Evolutionary conservation across 2,329 filamentous ascomycete genomes (phyloP).

Genomic region (Colletotrichum plurivorum): DNA sequence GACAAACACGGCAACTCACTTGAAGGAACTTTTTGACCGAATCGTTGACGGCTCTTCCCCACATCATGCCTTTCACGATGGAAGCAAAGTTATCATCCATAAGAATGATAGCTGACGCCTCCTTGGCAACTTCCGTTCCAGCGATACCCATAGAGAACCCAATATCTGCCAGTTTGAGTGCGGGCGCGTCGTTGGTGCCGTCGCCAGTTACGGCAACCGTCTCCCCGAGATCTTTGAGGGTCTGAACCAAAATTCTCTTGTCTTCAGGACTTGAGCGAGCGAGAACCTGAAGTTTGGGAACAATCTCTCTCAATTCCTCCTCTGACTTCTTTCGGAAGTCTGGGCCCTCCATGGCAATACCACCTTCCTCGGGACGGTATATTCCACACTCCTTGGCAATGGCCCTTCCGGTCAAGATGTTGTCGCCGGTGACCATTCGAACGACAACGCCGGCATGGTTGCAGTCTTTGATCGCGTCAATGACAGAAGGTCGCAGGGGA

Average conservation of each 20-base stretch:
- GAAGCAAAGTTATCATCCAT: slow-evolving; percentile 76
- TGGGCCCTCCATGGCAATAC: slow-evolving; percentile 66
- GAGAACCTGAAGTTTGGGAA: slow-evolving; percentile 76
- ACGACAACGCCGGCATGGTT: slow-evolving; percentile 76
- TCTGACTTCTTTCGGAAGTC: slow-evolving; percentile 72
- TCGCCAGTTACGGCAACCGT: slow-evolving; percentile 78
- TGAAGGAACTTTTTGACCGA: slow-evolving; percentile 76
- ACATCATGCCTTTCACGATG: slow-evolving; percentile 74
- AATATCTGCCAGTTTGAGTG: slow-evolving; percentile 76
- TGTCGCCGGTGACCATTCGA: slow-evolving; percentile 72
- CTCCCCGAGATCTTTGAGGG: slow-evolving; percentile 75
- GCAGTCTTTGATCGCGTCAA: slow-evolving; percentile 73
- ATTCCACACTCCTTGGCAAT: slow-evolving; percentile 60
- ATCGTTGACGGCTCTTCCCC: slow-evolving; percentile 75
- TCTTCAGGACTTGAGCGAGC: slow-evolving; percentile 79
- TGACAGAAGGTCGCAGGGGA: slow-evolving; percentile 74
- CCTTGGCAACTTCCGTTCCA: slow-evolving; percentile 75
- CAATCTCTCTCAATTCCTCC: slow-evolving; percentile 62
- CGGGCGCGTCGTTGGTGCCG: slow-evolving; percentile 76
- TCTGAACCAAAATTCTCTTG: slow-evolving; percentile 75
- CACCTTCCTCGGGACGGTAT: slow-evolving; percentile 56
- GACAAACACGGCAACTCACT: slow-evolving; percentile 45
- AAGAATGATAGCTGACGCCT: slow-evolving; percentile 72
- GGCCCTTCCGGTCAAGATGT: slow-evolving; percentile 59
- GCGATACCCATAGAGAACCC: slow-evolving; percentile 79